Conservation (phyloP, 2,329 filamentous ascomycete genomes). For the Xylaria multiplex region DNA sequence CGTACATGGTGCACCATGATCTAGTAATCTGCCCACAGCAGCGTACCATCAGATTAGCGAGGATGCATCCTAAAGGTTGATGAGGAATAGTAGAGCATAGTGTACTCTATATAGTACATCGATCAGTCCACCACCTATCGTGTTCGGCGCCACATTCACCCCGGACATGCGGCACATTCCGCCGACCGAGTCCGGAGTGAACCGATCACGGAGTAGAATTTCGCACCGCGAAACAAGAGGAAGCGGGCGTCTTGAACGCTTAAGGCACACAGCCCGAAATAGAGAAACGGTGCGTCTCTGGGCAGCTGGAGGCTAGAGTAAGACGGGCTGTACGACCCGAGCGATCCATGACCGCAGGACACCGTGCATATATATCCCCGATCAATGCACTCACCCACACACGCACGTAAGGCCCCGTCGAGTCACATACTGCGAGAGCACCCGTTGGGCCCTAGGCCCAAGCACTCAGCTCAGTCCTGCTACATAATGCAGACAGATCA, state of each 20-base stretch:
- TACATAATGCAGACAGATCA: not conserved
- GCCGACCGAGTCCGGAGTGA: not conserved
- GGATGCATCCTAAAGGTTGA: not conserved
- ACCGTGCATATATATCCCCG: not conserved
- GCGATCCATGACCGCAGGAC: constrained; percentile 2
- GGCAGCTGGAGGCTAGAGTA: constrained; percentile 11
- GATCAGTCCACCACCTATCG: too few species aligned
- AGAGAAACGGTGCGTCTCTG: not conserved
- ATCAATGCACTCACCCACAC: not conserved
- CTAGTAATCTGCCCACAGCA: not conserved
- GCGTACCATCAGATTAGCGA: not conserved
- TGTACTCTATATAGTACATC: not conserved
- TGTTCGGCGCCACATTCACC: not conserved
- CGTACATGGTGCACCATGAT: not conserved
- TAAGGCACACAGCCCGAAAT: not conserved
- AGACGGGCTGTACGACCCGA: constrained; percentile 27
- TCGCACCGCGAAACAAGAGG: not conserved
- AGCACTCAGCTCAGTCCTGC: not conserved
- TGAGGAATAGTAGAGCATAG: not conserved
- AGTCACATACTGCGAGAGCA: not conserved
- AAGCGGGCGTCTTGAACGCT: not conserved
- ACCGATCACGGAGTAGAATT: not conserved
- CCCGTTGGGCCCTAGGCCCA: not conserved
- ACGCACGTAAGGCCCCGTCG: not conserved
- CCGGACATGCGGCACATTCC: not conserved